Evolutionary conservation across 257 asterid species (phyloP).

Genomic region (Linaria vulgaris): DNA sequence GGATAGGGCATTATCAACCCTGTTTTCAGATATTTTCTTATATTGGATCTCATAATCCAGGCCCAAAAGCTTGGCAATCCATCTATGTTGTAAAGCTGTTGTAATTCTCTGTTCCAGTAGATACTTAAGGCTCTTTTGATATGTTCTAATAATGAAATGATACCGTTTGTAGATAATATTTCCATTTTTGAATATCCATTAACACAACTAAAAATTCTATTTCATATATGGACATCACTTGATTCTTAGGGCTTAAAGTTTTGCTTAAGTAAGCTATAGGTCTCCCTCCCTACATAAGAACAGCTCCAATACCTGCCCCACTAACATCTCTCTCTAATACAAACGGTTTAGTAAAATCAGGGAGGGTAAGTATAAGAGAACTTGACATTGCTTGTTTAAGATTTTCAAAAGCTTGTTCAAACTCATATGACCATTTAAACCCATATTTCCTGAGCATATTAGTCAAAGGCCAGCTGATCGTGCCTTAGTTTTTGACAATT

Average conservation of each 20-base stretch:
- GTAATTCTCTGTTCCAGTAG: neutral
- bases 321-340: neutral
- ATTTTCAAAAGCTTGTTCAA: neutral
- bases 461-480: neutral
- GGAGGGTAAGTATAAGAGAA: neutral
- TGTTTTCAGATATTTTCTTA: neutral
- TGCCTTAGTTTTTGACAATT: neutral
- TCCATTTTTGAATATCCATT: neutral
- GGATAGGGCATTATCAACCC: neutral
- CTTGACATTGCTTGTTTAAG: neutral
- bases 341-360: neutral
- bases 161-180: neutral
- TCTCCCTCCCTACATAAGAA: neutral
- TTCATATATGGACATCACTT: neutral
- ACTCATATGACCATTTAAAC: neutral
- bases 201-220: neutral
- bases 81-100: neutral
- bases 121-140: conserved; percentile 8
- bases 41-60: neutral
- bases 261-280: neutral
- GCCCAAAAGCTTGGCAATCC: neutral
- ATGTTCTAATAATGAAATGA: neutral
- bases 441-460: neutral
- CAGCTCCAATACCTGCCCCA: neutral
- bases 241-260: neutral